A percentile compares a stretch with the other conserved stretches of the same genome.
phyloP scores from a whole-genome alignment of 2,329 filamentous ascomycete genomes.

The Fusarium sp. region DNA sequence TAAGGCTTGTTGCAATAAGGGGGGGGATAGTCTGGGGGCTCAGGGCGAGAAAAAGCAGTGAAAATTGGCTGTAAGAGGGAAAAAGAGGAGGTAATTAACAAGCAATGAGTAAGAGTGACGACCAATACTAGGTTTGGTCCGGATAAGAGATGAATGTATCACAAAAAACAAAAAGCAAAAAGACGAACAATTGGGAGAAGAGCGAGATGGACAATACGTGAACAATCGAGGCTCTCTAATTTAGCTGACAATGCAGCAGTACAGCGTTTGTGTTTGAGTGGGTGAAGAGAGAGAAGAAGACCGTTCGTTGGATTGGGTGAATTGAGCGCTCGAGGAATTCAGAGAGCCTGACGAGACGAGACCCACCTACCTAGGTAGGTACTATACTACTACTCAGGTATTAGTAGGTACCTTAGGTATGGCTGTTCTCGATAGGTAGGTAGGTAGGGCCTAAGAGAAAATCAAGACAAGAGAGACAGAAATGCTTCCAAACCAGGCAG shows the following conservation, averaged over 20 bases:
- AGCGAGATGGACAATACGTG: conserved; percentile 16
- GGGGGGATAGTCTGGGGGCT: background rate
- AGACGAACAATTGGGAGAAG: conserved; percentile 6
- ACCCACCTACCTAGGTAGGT: background rate
- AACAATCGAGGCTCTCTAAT: conserved; percentile 21
- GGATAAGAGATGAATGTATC: conserved; percentile 1
- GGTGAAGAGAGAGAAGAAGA: background rate
- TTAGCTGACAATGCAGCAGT: background rate
- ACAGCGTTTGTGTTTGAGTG: conserved; percentile 13
- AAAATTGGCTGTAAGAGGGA: background rate
- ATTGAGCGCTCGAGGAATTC: background rate
- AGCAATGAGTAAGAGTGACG: background rate
- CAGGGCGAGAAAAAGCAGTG: background rate
- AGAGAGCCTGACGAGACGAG: background rate
- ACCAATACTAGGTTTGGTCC: conserved; percentile 1
- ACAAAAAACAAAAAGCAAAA: background rate
- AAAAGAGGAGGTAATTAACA: conserved; percentile 15
- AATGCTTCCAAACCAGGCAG: background rate
- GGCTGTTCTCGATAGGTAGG: background rate
- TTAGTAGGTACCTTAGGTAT: no score
- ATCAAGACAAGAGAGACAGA: conserved; percentile 6
- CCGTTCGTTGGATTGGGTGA: background rate
- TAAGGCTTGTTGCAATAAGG: conserved; percentile 10
- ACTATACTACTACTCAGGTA: no score
- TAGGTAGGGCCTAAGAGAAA: background rate